These are phyloP conservation scores for Fusarium sp. DNA, from an alignment of 2,329 filamentous ascomycete species.

Conservation along the genomic window DNA sequence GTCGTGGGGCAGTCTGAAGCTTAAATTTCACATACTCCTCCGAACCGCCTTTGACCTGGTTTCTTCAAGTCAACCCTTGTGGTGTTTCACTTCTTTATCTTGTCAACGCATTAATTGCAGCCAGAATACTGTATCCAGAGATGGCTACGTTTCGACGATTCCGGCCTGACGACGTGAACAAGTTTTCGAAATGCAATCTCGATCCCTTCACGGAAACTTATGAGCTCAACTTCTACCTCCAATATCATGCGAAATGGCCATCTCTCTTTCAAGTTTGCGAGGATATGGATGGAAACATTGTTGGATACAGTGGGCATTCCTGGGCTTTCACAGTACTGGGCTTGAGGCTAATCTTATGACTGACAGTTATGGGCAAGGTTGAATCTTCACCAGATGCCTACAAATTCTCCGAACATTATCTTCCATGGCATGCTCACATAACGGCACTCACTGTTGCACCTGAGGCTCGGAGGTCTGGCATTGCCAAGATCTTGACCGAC, in stretches of 20 bases:
- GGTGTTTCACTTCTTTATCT: neutral
- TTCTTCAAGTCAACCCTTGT: neutral
- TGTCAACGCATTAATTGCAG: neutral
- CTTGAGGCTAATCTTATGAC: slow-evolving; percentile 46
- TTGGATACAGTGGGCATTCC: slow-evolving; percentile 84
- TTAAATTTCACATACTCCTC: slow-evolving; percentile 1
- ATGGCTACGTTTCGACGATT: slow-evolving; percentile 82
- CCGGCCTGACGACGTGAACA: slow-evolving; percentile 84
- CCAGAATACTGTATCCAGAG: neutral
- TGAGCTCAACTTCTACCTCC: slow-evolving; percentile 93
- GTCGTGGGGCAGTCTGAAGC: slow-evolving; percentile 19
- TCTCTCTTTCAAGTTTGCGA: slow-evolving; percentile 94
- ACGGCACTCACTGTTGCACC: slow-evolving; percentile 95
- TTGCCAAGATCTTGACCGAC: slow-evolving; percentile 85
- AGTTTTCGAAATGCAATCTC: slow-evolving; percentile 93
- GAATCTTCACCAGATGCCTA: slow-evolving; percentile 85
- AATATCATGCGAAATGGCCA: slow-evolving; percentile 96
- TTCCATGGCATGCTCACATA: slow-evolving; percentile 99
- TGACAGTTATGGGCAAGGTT: slow-evolving; percentile 94
- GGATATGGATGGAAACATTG: slow-evolving; percentile 86
- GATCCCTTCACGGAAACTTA: slow-evolving; percentile 99
- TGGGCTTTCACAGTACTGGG: slow-evolving; percentile 1
- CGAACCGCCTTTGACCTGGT: neutral
- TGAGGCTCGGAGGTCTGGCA: slow-evolving; percentile 84
- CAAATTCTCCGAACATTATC: slow-evolving; percentile 84